phyloP scores from a whole-genome alignment of 2,329 filamentous ascomycete genomes.

The Neospermospora avenae region DNA sequence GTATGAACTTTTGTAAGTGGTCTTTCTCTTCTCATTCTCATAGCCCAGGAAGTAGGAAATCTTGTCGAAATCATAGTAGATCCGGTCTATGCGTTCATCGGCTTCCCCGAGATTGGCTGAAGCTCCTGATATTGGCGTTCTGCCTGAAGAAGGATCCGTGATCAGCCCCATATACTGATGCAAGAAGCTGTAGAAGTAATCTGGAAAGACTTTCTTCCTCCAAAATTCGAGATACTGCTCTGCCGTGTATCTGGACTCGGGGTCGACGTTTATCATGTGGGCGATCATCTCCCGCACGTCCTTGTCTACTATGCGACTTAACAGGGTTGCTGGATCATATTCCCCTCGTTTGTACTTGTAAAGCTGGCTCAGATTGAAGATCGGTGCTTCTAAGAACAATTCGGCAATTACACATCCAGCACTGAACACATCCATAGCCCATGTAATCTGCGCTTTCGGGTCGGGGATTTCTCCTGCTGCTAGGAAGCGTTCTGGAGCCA shows the following conservation, averaged over 20 bases:
- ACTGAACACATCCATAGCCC: constrained; percentile 99
- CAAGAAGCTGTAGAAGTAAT: constrained; percentile 96
- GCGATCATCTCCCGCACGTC: constrained; percentile 85
- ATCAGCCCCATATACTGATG: constrained; percentile 98
- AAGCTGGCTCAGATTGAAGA: constrained; percentile 96
- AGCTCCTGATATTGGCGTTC: constrained; percentile 65
- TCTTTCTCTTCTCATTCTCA: constrained; percentile 43
- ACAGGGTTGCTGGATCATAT: constrained; percentile 79
- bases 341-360: constrained; percentile 92
- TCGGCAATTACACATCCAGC: constrained; percentile 96
- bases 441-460: constrained; percentile 63
- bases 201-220: constrained; percentile 86
- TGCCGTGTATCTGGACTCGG: constrained; percentile 85
- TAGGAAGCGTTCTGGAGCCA: constrained; percentile 90
- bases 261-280: constrained; percentile 95
- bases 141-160: constrained; percentile 82
- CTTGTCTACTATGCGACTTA: constrained; percentile 83
- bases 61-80: constrained; percentile 95
- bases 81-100: constrained; percentile 89
- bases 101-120: constrained; percentile 76
- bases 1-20: constrained; percentile 37
- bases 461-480: constrained; percentile 64
- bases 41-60: constrained; percentile 92
- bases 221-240: constrained; percentile 93
- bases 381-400: constrained; percentile 88